Conservation (phyloP, 208 protist genomes). For the Trypanosoma lewisi region DNA sequence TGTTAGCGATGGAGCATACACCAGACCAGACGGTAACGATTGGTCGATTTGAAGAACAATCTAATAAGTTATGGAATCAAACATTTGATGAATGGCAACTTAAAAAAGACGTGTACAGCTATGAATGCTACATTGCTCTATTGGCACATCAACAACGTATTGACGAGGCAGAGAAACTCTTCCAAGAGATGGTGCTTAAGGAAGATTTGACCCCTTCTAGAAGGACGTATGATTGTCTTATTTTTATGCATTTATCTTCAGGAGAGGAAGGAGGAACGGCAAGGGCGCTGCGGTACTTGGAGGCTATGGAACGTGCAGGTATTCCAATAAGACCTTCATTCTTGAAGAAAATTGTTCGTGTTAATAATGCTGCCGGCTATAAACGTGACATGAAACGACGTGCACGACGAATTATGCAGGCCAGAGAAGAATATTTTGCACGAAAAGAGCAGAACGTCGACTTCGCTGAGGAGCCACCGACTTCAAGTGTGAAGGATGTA, state of each 20-base stretch:
- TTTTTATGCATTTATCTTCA: conserved; percentile 91
- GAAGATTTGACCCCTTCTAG: conserved; percentile 70
- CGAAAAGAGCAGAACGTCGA: conserved; percentile 57
- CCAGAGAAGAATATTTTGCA: conserved; percentile 80
- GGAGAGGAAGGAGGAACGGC: conserved; percentile 88
- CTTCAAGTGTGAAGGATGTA: conserved; percentile 2
- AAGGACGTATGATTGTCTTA: conserved; percentile 85
- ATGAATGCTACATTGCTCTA: conserved; percentile 88
- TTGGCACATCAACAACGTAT: conserved; percentile 87
- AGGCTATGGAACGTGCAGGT: conserved; percentile 81
- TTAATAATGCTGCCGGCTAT: conserved; percentile 86
- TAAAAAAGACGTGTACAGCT: conserved; percentile 81
- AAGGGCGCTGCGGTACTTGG: conserved; percentile 83
- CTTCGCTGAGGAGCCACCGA: conserved; percentile 22
- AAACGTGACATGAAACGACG: conserved; percentile 91
- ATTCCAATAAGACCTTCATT: conserved; percentile 73
- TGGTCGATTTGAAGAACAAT: conserved; percentile 75
- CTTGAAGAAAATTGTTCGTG: conserved; percentile 85
- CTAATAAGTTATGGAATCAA: conserved; percentile 72
- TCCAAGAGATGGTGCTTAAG: conserved; percentile 84
- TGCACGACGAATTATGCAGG: conserved; percentile 91
- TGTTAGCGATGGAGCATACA: conserved; percentile 75
- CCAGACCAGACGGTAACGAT: conserved; percentile 48
- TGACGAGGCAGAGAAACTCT: conserved; percentile 84
- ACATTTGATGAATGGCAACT: conserved; percentile 85